Percentiles rank a stretch among this genome's conserved stretches.
Conservation (phyloP, 2,329 filamentous ascomycete genomes). For the Endoconidiophora polonica region DNA sequence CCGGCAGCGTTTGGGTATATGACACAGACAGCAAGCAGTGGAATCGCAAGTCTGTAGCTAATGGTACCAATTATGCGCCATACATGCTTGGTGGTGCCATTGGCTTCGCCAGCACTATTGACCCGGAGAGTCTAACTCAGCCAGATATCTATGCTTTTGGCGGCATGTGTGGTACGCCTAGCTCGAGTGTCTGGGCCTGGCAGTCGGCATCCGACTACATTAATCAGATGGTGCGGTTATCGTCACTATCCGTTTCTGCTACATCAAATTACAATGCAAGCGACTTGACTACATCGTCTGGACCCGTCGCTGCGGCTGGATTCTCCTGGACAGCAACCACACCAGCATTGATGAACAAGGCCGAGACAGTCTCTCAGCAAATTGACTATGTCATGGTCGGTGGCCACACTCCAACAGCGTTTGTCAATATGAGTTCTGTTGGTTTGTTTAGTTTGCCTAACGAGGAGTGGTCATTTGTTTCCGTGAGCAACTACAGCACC, state of each 20-base stretch:
- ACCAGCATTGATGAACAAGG: slow-evolving; percentile 52
- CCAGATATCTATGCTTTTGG: slow-evolving; percentile 61
- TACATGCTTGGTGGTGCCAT: slow-evolving; percentile 40
- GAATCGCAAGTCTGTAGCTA: slow-evolving; percentile 11
- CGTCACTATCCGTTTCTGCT: slow-evolving; percentile 22
- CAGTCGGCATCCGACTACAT: slow-evolving; percentile 59
- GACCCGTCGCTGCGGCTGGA: slow-evolving; percentile 53
- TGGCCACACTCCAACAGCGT: slow-evolving; percentile 67
- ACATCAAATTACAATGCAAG: slow-evolving; percentile 18
- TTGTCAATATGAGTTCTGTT: slow-evolving; percentile 86
- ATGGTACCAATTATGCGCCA: slow-evolving; percentile 20
- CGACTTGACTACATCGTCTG: slow-evolving; percentile 18
- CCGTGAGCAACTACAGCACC: slow-evolving; percentile 18
- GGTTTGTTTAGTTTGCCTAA: slow-evolving; percentile 78
- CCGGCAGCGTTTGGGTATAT: slow-evolving; percentile 52
- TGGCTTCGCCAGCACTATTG: slow-evolving; percentile 48
- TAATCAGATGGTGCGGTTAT: slow-evolving; percentile 54
- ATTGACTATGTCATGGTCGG: slow-evolving; percentile 68
- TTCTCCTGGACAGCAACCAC: slow-evolving; percentile 64
- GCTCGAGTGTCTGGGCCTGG: slow-evolving; percentile 36
- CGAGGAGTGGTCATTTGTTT: slow-evolving; percentile 69
- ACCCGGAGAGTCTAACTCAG: slow-evolving; percentile 22
- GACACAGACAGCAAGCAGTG: slow-evolving; percentile 25
- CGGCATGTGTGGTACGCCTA: slow-evolving; percentile 53
- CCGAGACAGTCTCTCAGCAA: slow-evolving; percentile 50